Evolutionary conservation across 495 filamentous ascomycete species (phyloP).

Genomic region (Penicillium nucicola): DNA sequence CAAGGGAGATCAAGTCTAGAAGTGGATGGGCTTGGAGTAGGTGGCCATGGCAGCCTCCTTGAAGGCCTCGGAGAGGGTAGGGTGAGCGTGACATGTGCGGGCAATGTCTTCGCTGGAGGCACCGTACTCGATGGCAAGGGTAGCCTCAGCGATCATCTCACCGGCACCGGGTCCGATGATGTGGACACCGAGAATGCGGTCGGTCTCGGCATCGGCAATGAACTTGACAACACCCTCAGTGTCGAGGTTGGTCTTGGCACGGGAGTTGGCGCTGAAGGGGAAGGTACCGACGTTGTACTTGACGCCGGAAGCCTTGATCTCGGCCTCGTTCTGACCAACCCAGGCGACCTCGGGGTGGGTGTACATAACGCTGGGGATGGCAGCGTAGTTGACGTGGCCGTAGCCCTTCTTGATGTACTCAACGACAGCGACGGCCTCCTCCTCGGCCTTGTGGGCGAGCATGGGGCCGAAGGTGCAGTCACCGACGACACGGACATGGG

Average conservation of each 20-base stretch:
- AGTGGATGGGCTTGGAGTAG: constrained; percentile 95
- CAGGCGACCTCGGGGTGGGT: constrained; percentile 97
- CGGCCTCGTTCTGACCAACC: constrained; percentile 97
- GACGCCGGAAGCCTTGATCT: constrained; percentile 83
- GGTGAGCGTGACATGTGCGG: constrained; percentile 94
- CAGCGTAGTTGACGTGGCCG: constrained; percentile 98
- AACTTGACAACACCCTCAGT: constrained; percentile 98
- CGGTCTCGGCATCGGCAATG: constrained; percentile 92
- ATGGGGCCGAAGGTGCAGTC: constrained; percentile 98
- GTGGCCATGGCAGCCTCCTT: constrained; percentile 99
- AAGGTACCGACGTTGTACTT: constrained; percentile 90
- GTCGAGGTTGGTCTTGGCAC: constrained; percentile 98
- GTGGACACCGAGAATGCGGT: constrained; percentile 91
- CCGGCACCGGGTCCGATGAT: constrained; percentile 95
- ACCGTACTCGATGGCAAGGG: constrained; percentile 93
- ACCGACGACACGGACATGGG: constrained; percentile 94
- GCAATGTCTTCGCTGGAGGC: constrained; percentile 93
- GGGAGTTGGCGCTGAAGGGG: constrained; percentile 95
- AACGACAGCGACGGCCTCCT: constrained; percentile 90
- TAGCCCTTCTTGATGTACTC: constrained; percentile 97
- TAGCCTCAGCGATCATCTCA: constrained; percentile 99
- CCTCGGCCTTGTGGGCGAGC: constrained; percentile 99
- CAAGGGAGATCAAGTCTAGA: constrained; percentile 50
- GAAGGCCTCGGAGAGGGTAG: constrained; percentile 94
- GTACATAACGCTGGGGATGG: constrained; percentile 99